Evolutionary conservation across 1,284 basidiomycete genomes (phyloP), one percentile per base, ranked within the genome.

Genomic region (Bjerkandera adusta): DNA sequence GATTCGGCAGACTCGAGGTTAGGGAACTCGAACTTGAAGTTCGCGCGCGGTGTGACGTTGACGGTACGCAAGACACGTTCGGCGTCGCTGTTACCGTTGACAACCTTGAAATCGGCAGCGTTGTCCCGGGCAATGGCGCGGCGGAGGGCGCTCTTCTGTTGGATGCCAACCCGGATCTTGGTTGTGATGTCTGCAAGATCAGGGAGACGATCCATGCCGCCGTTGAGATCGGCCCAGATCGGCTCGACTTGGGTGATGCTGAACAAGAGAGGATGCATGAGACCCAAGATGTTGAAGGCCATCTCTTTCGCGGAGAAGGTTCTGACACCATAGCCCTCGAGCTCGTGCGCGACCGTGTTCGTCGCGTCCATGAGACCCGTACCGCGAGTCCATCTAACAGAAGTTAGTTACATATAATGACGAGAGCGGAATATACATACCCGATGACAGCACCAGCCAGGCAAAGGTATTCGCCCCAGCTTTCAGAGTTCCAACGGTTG

Each of bases 171-270:
- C 52, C 96, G 91, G 64, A 99, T 95, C 62, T 89, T 89, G 35
- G 75, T 78, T 2, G 91, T 94, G 61, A 97, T 83, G 53, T 97
- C 92, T 24, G 93, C 92, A 45, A 99, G 81, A 67, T 97, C 95
- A 36, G 93, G 90, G 15, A 98, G 80, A 52, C 92, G 90, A 71
- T 97, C 94, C 93, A 97, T 97, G 41, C 93, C 94, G 63, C 95
- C 94, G 61, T 94, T 97, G 54, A 97, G 75, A 65, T 98, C 94
- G 41, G 94, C 95, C 94, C 95, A 97, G 62, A 99, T 94, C 5
- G 96, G 96, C 66, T 99, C 96, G 48, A 99, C 95, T 68, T 99
- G 97, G n/a, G 96, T 97, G 63, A 98, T 95, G 68, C 96, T 97
- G 79, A 98, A 98, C 43, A 99, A 81, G n/a, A 98, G 83, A 35